A percentile compares a stretch with the other conserved stretches of the same genome.
These are phyloP conservation scores for Clonostachys rhizophaga DNA, from an alignment of 2,329 filamentous ascomycete species.

Conservation along the genomic window DNA sequence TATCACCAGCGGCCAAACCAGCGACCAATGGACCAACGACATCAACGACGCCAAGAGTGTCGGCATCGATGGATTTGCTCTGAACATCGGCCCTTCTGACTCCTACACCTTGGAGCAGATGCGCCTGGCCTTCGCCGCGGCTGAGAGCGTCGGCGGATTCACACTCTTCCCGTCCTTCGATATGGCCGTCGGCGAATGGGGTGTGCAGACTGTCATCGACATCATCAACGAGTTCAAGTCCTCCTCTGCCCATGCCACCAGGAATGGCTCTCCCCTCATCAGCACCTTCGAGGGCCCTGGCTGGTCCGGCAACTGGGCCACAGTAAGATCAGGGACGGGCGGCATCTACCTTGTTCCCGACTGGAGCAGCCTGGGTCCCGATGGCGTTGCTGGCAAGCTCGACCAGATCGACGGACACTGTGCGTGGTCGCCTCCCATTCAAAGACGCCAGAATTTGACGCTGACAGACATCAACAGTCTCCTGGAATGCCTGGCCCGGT, in stretches of 20 bases:
- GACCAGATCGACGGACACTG: conserved; percentile 12
- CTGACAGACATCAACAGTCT: conserved; percentile 15
- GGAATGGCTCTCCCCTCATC: conserved; percentile 31
- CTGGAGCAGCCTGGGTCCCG: conserved; percentile 25
- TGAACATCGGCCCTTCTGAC: conserved; percentile 28
- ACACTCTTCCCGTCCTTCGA: conserved; percentile 36
- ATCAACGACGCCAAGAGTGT: conserved; percentile 24
- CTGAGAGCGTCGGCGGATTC: conserved; percentile 13
- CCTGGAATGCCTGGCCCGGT: conserved; percentile 32
- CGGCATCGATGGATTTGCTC: conserved; percentile 34
- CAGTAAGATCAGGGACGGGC: conserved; percentile 25
- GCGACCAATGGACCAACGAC: conserved; percentile 22
- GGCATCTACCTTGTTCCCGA: conserved; percentile 38
- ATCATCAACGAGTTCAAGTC: conserved; percentile 15
- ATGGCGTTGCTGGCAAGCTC: conserved; percentile 11
- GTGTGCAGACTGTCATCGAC: conserved; percentile 12
- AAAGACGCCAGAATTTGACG: too few species aligned
- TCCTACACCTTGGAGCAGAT: conserved; percentile 22
- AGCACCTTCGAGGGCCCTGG: conserved; percentile 45
- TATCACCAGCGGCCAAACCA: conserved; percentile 19
- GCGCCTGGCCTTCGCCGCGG: conserved; percentile 16
- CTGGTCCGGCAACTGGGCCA: conserved; percentile 34
- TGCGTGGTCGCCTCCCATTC: conserved; percentile 3
- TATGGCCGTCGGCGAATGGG: conserved; percentile 22
- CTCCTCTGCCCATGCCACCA: conserved; percentile 16